phyloP scores from a whole-genome alignment of 805 yeast genomes.

The Wickerhamiella vanderwaltii region DNA sequence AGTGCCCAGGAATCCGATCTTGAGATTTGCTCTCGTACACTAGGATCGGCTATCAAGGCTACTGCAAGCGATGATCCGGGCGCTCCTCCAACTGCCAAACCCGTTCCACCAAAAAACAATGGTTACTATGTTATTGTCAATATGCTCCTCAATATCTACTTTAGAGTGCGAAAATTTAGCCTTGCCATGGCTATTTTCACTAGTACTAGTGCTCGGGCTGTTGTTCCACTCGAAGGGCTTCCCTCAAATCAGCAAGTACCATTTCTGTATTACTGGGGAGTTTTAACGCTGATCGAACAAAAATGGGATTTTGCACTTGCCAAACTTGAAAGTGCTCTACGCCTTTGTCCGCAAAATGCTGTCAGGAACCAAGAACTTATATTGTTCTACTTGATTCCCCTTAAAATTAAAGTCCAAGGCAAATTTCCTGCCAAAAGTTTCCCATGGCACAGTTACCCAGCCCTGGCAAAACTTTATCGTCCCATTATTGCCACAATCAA shows the following conservation, averaged over 20 bases:
- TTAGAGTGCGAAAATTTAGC: slow-evolving; percentile 17
- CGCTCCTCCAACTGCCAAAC: neutral
- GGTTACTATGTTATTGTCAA: slow-evolving; percentile 10
- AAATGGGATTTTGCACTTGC: slow-evolving; percentile 13
- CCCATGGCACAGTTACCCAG: slow-evolving; percentile 16
- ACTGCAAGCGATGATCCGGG: neutral
- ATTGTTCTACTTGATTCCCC: slow-evolving; percentile 18
- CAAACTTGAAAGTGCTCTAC: slow-evolving; percentile 11
- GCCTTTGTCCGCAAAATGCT: neutral
- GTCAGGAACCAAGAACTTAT: slow-evolving; percentile 14
- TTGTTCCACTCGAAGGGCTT: slow-evolving; percentile 14
- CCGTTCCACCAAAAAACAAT: too few species aligned
- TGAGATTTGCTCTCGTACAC: slow-evolving; percentile 1
- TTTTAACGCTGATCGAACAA: slow-evolving; percentile 16
- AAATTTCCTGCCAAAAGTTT: slow-evolving; percentile 13
- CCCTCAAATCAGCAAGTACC: slow-evolving; percentile 6
- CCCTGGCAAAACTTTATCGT: slow-evolving; percentile 12
- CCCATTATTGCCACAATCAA: slow-evolving; percentile 13
- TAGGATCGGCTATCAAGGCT: neutral
- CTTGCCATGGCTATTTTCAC: slow-evolving; percentile 20
- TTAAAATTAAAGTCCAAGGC: slow-evolving; percentile 10
- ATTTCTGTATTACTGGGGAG: slow-evolving; percentile 18
- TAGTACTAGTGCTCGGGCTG: slow-evolving; percentile 14
- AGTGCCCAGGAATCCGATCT: neutral
- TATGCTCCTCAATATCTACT: slow-evolving; percentile 17